These are phyloP conservation scores for Trichoderma sp. DNA, from an alignment of 2,329 filamentous ascomycete genomes.

Conservation along the genomic window DNA sequence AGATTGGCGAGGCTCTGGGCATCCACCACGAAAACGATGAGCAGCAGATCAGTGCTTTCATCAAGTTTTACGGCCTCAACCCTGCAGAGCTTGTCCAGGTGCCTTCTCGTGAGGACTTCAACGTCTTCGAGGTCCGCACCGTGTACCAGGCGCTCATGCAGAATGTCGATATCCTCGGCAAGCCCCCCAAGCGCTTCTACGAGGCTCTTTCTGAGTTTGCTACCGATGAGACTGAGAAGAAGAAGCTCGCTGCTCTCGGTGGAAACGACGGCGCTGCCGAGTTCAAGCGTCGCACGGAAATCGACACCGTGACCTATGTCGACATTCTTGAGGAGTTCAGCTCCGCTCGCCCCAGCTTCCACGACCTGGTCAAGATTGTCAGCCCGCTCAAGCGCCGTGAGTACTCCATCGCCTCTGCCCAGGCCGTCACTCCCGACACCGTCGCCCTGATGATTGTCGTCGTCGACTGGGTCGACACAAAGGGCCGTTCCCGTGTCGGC, in stretches of 20 bases:
- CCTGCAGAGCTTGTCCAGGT: constrained; percentile 87
- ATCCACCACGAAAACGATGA: constrained; percentile 95
- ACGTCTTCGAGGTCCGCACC: constrained; percentile 81
- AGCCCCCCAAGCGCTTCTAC: constrained; percentile 97
- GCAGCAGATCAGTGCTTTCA: constrained; percentile 78
- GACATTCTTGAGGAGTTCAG: constrained; percentile 88
- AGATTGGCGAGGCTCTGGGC: constrained; percentile 95
- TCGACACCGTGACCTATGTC: constrained; percentile 88
- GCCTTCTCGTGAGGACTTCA: constrained; percentile 76
- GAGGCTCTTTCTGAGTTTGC: constrained; percentile 88
- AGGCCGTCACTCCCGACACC: constrained; percentile 87
- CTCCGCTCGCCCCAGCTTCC: constrained; percentile 85
- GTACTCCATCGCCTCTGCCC: constrained; percentile 98
- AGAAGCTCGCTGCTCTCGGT: constrained; percentile 74
- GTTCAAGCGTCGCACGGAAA: constrained; percentile 89
- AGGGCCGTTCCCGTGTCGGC: constrained; percentile 85
- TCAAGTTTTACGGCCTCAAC: constrained; percentile 85
- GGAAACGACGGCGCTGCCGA: constrained; percentile 80
- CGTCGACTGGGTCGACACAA: constrained; percentile 90
- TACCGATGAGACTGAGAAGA: constrained; percentile 78
- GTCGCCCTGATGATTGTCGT: constrained; percentile 97
- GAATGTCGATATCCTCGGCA: constrained; percentile 95
- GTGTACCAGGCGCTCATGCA: constrained; percentile 89
- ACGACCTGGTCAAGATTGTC: constrained; percentile 86
- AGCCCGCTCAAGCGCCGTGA: constrained; percentile 92